phyloP scores from a whole-genome alignment of 2,329 filamentous ascomycete species.

The Sporothrix inflata region DNA sequence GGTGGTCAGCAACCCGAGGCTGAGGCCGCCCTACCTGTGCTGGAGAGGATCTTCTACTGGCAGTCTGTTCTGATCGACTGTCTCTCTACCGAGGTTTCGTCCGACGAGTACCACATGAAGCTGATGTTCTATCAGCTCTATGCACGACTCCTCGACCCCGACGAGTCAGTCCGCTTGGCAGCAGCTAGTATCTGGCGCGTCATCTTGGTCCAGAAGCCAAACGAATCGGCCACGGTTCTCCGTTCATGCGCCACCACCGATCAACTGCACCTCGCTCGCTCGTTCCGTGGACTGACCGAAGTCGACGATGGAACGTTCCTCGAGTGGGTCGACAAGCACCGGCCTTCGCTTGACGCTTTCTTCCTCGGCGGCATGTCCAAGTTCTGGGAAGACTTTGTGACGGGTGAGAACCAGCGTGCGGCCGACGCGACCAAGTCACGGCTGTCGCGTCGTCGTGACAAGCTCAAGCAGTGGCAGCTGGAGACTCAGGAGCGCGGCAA shows the following conservation, averaged over 20 bases:
- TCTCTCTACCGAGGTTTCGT: slow-evolving; percentile 63
- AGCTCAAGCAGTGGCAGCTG: slow-evolving; percentile 75
- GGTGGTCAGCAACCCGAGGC: slow-evolving; percentile 42
- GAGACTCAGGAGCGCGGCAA: slow-evolving; percentile 72
- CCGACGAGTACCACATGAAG: slow-evolving; percentile 78
- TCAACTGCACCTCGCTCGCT: slow-evolving; percentile 70
- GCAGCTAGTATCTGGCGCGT: slow-evolving; percentile 89
- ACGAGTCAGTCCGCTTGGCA: slow-evolving; percentile 68
- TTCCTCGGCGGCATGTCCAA: slow-evolving; percentile 83
- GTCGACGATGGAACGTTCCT: slow-evolving; percentile 89
- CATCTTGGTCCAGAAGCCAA: slow-evolving; percentile 88
- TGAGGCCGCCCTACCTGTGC: slow-evolving; percentile 67
- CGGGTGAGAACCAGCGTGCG: slow-evolving; percentile 77
- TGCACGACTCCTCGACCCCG: slow-evolving; percentile 76
- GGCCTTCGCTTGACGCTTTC: slow-evolving; percentile 74
- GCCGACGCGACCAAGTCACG: slow-evolving; percentile 73
- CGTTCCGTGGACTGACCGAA: slow-evolving; percentile 82
- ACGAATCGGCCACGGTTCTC: slow-evolving; percentile 75
- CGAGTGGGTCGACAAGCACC: slow-evolving; percentile 82
- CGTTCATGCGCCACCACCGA: slow-evolving; percentile 69
- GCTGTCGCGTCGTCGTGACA: slow-evolving; percentile 77
- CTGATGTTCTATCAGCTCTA: slow-evolving; percentile 94
- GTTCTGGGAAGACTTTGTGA: slow-evolving; percentile 86
- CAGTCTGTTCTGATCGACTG: slow-evolving; percentile 85
- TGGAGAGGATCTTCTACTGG: slow-evolving; percentile 92